Evolutionary conservation across 345 rosid species (phyloP).

Genomic region (Camelina hispida): DNA sequence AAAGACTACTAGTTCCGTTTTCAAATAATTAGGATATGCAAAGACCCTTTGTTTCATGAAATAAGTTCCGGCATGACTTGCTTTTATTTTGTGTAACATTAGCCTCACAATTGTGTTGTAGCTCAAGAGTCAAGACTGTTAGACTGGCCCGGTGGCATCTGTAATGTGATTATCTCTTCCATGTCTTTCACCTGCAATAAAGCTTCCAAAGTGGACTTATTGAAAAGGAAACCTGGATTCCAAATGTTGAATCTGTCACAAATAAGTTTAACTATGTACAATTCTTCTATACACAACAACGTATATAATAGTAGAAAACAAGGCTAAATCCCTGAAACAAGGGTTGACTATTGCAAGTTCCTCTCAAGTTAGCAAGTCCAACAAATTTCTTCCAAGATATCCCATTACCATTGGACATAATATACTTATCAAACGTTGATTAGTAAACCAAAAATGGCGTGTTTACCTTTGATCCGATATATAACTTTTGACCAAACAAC

Average conservation of each 20-base stretch:
- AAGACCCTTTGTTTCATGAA: slow-evolving; percentile 4
- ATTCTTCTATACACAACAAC: too few relatives aligned
- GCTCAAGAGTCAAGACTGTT: neutral
- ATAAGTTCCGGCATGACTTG: neutral
- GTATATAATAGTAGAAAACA: too few relatives aligned
- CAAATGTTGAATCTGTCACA: slow-evolving; percentile 21
- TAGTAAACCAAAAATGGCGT: neutral
- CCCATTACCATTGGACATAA: too few relatives aligned
- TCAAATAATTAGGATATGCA: slow-evolving; percentile 1
- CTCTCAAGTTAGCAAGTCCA: too few relatives aligned
- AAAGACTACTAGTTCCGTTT: neutral
- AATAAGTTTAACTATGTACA: slow-evolving; percentile 29
- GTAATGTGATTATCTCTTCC: slow-evolving; percentile 8
- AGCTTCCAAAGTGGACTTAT: slow-evolving; percentile 9
- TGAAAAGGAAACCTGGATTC: neutral
- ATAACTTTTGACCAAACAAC: neutral
- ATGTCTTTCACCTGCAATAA: neutral
- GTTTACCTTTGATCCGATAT: neutral
- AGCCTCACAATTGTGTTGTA: slow-evolving; percentile 9
- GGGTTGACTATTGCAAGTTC: too few relatives aligned
- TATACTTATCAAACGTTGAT: too few relatives aligned
- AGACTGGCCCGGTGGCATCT: neutral
- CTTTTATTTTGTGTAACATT: slow-evolving; percentile 7
- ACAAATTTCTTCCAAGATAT: too few relatives aligned
- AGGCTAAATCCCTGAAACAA: too few relatives aligned